Conservation (phyloP, 2,329 filamentous ascomycete genomes). For the Fusarium odoratissimum region DNA sequence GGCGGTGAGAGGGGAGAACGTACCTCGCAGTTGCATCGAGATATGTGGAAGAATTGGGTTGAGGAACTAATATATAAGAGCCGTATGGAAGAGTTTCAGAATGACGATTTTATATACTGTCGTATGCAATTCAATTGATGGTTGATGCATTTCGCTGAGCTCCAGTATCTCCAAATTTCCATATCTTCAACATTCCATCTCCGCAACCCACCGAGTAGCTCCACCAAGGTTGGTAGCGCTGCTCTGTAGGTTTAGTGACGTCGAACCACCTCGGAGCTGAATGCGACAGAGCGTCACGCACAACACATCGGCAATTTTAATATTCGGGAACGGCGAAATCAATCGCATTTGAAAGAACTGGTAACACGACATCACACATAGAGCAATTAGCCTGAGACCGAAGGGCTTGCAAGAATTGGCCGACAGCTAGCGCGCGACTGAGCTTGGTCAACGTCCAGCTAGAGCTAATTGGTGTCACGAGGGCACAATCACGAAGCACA, state of each 20-base stretch:
- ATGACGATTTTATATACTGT: not conserved
- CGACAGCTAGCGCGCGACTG: not conserved
- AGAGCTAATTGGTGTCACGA: conserved; percentile 11
- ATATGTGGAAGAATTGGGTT: not conserved
- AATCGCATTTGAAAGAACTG: not conserved
- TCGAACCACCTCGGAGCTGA: conserved; percentile 17
- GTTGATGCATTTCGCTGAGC: not conserved
- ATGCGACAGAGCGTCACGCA: conserved; percentile 11
- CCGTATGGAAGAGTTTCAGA: not conserved
- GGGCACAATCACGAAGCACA: conserved; percentile 17
- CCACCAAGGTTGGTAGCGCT: not conserved
- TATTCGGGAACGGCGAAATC: not conserved
- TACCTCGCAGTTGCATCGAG: not conserved
- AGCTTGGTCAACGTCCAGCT: not conserved
- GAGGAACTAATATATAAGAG: not conserved
- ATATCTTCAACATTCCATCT: not conserved
- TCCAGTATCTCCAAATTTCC: not conserved
- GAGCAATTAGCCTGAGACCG: not conserved
- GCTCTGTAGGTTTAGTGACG: conserved; percentile 16
- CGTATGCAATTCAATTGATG: not conserved
- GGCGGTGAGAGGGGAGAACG: conserved; percentile 31
- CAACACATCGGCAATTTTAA: not conserved
- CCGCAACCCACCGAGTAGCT: not conserved
- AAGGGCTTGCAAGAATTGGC: not conserved
- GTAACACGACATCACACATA: not conserved